Evolutionary conservation across 306 rosid genomes (phyloP), one percentile per base, ranked within the genome.

Genomic region (Cicer bijugum): DNA sequence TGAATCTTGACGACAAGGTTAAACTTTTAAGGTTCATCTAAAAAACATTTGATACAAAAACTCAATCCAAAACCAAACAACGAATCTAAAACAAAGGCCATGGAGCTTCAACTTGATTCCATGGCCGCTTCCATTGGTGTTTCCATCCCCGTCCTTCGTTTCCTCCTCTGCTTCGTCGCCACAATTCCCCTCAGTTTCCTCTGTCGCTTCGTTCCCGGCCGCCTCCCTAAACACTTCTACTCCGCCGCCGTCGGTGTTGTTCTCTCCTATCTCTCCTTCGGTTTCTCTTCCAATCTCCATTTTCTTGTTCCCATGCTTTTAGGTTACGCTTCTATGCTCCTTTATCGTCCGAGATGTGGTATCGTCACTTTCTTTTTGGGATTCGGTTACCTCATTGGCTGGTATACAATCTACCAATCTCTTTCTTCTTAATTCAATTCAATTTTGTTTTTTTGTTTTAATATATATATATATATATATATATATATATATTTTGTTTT

Each of bases 381-480:
- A 55, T 91, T 94, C 76, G 96, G 93, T 4, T 94, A 94, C 79
- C 96, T 94, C 80, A 81, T 94, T 76, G 97, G 87, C 51, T 94
- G 99, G 77, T 79, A 56, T 1, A 33, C 6, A 33, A 35, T 45
- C n/a, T 56, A 6, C 56, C 17, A 0, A n/a, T 50, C 56, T 50
- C 9, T n/a, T n/a, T 50, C 17, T 20, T 47, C 28, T 12, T 12
- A 6, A 14, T 8, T 64, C 5, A 1, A 4, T 72, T 56, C 52
- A 19, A 42, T 56, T 42, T 16, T 12, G 64, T 51, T 10, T 37
- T 55, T 15, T 60, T 43, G 9, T 28, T 50, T 8, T 58, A 1
- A 16, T 16, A 0, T 16, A 16, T 16, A 16, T 16, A 16, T 16
- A 0, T 16, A 0, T 16, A 16, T 16, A 0, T 16, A 16, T 16